These are phyloP conservation scores for Umbilicus rupestris DNA, from an alignment of 164 flowering plant genomes.

Conservation along the genomic window DNA sequence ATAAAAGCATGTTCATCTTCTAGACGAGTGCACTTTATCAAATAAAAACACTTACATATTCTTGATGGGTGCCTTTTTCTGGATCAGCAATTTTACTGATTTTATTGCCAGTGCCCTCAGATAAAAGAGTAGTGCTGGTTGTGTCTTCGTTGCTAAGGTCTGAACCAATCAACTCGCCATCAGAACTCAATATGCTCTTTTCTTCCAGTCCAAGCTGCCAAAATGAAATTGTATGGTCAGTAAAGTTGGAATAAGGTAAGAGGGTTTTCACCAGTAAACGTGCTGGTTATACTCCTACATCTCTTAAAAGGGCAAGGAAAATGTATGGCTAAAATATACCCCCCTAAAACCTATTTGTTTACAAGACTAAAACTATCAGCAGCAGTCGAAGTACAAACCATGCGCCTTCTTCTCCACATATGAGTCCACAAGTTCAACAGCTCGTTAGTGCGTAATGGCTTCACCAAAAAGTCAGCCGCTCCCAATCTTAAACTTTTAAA, in stretches of 20 bases:
- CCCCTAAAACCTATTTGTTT: background rate
- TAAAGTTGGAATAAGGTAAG: background rate
- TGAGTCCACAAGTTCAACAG: constrained; percentile 95
- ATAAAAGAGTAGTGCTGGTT: constrained; percentile 36
- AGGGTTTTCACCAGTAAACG: background rate
- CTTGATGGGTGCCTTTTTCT: constrained; percentile 36
- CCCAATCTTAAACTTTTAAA: constrained; percentile 94
- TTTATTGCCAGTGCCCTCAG: constrained; percentile 90
- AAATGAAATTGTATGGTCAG: background rate
- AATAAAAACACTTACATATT: constrained; percentile 26
- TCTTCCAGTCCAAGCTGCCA: constrained; percentile 6
- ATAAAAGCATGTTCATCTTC: background rate
- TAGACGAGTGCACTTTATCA: background rate
- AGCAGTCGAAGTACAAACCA: constrained; percentile 29
- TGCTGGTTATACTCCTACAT: background rate
- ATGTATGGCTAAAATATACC: background rate
- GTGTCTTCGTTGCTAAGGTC: constrained; percentile 8
- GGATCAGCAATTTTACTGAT: constrained; percentile 39
- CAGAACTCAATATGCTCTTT: constrained; percentile 8
- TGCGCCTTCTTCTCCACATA: constrained; percentile 91
- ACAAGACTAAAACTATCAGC: constrained; percentile 3
- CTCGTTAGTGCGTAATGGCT: constrained; percentile 94
- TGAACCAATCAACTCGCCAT: constrained; percentile 1
- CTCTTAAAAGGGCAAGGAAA: background rate
- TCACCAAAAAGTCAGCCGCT: constrained; percentile 97